A percentile compares a stretch with the other conserved stretches of the same genome.
Conservation (phyloP, 768 basidiomycete species). For the Termitomyces sp. region DNA sequence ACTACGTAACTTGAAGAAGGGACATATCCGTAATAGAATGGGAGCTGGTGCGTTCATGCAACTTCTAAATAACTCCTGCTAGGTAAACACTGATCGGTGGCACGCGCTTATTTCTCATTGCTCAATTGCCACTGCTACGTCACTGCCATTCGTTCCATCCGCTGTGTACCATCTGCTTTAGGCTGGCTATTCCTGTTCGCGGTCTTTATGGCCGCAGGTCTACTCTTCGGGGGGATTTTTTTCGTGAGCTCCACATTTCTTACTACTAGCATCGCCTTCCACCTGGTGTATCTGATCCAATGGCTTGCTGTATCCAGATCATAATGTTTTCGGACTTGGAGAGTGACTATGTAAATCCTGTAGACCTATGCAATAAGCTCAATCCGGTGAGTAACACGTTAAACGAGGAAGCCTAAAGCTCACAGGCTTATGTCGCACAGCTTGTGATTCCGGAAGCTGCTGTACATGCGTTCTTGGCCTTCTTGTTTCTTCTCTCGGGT, state of each 20-base stretch:
- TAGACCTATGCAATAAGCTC: constrained; percentile 99
- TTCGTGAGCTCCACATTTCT: constrained; percentile 64
- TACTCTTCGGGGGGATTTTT: constrained; percentile 98
- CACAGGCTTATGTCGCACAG: constrained; percentile 37
- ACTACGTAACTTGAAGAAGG: neutral
- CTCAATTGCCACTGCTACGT: neutral
- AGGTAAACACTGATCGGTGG: neutral
- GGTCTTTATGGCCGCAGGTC: constrained; percentile 90
- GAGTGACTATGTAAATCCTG: constrained; percentile 99
- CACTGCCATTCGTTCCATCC: neutral
- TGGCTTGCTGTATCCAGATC: constrained; percentile 54
- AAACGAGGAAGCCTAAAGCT: neutral
- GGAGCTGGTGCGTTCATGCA: constrained; percentile 6
- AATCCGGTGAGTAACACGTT: constrained; percentile 68
- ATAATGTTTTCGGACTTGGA: constrained; percentile 99
- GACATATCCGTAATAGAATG: constrained; percentile 3
- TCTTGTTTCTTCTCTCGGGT: constrained; percentile 90
- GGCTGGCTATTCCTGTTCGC: constrained; percentile 97
- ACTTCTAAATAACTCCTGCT: neutral
- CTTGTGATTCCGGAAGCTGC: constrained; percentile 97
- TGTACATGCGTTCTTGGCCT: constrained; percentile 86
- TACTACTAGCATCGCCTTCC: neutral
- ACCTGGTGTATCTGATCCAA: constrained; percentile 3
- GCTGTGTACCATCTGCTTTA: constrained; percentile 24
- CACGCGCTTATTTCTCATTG: neutral